Evolutionary conservation across 257 asterid genomes (phyloP).

Genomic region (Paraleonurus japonicus): DNA sequence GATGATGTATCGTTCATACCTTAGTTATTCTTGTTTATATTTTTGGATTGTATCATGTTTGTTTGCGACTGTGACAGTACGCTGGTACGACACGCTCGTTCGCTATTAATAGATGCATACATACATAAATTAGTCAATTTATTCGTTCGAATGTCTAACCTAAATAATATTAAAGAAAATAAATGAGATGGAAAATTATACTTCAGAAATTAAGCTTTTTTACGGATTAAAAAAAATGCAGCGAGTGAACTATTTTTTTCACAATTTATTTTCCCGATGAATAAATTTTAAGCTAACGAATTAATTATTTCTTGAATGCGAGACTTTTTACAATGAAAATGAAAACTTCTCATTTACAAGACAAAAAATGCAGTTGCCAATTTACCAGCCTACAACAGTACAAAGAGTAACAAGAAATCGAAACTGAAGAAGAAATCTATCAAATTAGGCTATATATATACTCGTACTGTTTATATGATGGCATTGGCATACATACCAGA

Average conservation of each 20-base stretch:
- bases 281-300: background rate
- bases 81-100: background rate
- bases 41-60: slow-evolving; percentile 23
- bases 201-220: background rate
- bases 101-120: too few species aligned
- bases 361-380: background rate
- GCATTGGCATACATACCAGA: background rate
- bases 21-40: background rate
- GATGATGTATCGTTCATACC: background rate
- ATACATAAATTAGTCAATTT: background rate
- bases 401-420: background rate
- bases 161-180: background rate
- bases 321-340: background rate
- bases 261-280: background rate
- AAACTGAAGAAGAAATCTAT: background rate
- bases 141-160: background rate
- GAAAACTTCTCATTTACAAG: background rate
- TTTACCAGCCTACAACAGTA: background rate
- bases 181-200: background rate
- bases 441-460: slow-evolving; percentile 13
- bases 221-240: background rate
- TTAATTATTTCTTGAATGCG: background rate
- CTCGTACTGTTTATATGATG: background rate
- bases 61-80: slow-evolving; percentile 6
- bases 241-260: background rate